Evolutionary conservation across 1,284 basidiomycete genomes (phyloP).

Genomic region (Melampsora allii-populina): DNA sequence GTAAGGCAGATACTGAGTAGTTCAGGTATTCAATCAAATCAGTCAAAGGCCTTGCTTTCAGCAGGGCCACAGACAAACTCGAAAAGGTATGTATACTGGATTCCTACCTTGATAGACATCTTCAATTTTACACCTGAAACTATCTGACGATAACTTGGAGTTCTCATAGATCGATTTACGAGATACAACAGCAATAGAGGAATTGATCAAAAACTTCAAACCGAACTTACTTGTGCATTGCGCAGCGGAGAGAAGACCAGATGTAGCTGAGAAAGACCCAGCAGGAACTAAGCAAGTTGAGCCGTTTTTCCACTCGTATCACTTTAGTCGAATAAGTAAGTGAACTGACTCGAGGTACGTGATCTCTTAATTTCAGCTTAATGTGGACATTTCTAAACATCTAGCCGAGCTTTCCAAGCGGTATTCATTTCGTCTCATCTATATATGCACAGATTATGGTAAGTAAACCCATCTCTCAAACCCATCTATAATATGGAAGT

Average conservation of each 20-base stretch:
- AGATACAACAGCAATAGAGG: conserved; percentile 1
- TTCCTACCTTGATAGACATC: conserved; percentile 49
- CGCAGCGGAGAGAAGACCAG: conserved; percentile 76
- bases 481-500: not conserved
- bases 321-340: no score
- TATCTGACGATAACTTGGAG: no score
- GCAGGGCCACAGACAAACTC: conserved; percentile 60
- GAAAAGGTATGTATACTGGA: conserved; percentile 58
- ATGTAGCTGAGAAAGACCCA: conserved; percentile 71
- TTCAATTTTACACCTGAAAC: not conserved
- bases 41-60: conserved; percentile 64
- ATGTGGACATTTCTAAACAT: conserved; percentile 45
- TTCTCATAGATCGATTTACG: not conserved
- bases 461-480: not conserved
- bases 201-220: conserved; percentile 30
- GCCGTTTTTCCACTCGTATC: conserved; percentile 52
- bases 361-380: conserved; percentile 33
- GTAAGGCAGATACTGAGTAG: not conserved
- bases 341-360: no score
- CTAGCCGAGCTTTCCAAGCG: conserved; percentile 15
- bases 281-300: not conserved
- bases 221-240: conserved; percentile 72
- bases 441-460: conserved; percentile 68
- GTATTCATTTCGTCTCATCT: conserved; percentile 56
- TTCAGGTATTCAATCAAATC: not conserved